Conservation (phyloP, 495 filamentous ascomycete genomes). For the Hamigera avellanea region DNA sequence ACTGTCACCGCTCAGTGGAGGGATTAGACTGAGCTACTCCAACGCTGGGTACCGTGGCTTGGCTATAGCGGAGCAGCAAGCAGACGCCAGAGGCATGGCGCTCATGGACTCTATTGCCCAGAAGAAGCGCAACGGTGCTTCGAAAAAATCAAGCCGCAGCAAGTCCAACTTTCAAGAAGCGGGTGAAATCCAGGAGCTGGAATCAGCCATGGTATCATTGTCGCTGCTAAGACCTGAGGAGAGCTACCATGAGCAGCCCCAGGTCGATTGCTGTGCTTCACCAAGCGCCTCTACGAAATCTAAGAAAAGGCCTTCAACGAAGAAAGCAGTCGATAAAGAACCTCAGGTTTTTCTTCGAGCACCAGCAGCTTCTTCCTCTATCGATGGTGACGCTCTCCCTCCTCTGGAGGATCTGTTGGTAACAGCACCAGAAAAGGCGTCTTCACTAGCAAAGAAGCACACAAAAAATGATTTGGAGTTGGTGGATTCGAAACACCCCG, state of each 20-base stretch:
- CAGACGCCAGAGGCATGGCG: not conserved
- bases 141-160: not conserved
- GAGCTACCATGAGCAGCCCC: not conserved
- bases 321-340: too few species aligned
- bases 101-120: slow-evolving; percentile 1
- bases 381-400: too few species aligned
- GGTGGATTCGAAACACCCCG: too few species aligned
- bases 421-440: too few species aligned
- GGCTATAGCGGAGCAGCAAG: not conserved
- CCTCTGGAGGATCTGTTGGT: too few species aligned
- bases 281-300: too few species aligned
- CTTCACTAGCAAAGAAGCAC: too few species aligned
- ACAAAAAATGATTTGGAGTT: too few species aligned
- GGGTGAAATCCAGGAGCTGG: slow-evolving; percentile 7
- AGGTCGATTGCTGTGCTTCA: not conserved
- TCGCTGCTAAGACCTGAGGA: slow-evolving; percentile 6
- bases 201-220: slow-evolving; percentile 10
- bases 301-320: too few species aligned
- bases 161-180: not conserved
- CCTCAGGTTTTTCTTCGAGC: too few species aligned
- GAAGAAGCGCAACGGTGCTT: slow-evolving; percentile 1
- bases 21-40: slow-evolving; percentile 14
- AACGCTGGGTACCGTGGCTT: slow-evolving; percentile 6
- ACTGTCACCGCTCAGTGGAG: not conserved
- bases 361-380: too few species aligned